Evolutionary conservation across 169 alveolate species (phyloP), one percentile per base, ranked within the genome.

Genomic region (Plasmodium yoelii): DNA sequence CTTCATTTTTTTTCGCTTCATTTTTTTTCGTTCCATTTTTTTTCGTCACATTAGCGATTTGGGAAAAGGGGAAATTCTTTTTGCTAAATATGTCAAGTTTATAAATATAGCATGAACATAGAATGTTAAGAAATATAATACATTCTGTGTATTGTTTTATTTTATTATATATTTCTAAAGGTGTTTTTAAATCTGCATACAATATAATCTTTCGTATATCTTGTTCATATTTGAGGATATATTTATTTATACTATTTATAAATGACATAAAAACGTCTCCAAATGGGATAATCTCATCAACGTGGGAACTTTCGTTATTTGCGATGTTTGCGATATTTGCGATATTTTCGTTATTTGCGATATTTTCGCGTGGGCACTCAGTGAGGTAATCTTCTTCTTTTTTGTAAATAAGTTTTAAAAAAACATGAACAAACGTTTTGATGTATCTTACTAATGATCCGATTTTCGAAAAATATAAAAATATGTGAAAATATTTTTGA

Each of bases 391-490:
- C 12, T 13, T 47, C 46, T 22, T 15, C 56, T 55, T 13, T 26
- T n/a, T 12, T 24, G 10, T 34, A 53, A 0, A 80, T 22, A 22
- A 80, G 34, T 57, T 47, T 57, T 22, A 80, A 12, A 56, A 80
- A 80, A 15, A 80, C 90, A 7, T 19, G 42, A 39, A 67, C 71
- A 56, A 80, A 80, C 15, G 28, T 46, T 57, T 80, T 67, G 13
- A 80, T 59, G 44, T 80, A 80, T 22, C 90, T 53, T 24, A 80
- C 65, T n/a, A 80, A 15, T 5, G 82, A 65, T n/a, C 90, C 90
- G 0, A 80, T 59, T 24, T 56, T 65, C 3, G 90, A 53, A 57
- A 80, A 65, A 12, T 65, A 80, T 15, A 65, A 15, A 69, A 80
- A 64, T 56, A 80, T 39, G 28, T 80, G 90, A 5, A 80, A 19